phyloP scores from a whole-genome alignment of 75 land plant genomes.

The Selaginella tamariscina region DNA sequence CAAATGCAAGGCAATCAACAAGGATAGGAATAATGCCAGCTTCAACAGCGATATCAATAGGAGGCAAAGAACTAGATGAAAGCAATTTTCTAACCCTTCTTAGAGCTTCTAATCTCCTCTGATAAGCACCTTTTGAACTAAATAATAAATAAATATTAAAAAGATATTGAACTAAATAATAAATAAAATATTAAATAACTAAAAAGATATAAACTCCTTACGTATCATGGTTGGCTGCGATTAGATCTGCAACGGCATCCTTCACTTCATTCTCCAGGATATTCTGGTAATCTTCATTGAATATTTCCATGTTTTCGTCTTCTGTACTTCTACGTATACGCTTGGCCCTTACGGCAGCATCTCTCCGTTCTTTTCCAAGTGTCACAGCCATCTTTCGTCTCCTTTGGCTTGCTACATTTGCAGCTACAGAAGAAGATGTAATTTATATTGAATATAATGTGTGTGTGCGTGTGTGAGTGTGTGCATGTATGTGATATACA shows the following conservation, averaged over 20 bases:
- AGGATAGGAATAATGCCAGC: constrained; percentile 76
- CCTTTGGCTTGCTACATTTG: constrained; percentile 55
- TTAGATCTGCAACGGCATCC: not conserved
- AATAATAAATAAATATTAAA: not conserved
- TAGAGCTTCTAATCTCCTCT: constrained; percentile 55
- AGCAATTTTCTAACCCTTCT: constrained; percentile 58
- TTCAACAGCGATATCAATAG: constrained; percentile 66
- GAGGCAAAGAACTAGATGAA: constrained; percentile 62
- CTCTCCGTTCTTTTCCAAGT: constrained; percentile 75
- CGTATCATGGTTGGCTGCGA: not conserved
- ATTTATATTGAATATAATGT: too few relatives aligned
- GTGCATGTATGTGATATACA: too few relatives aligned
- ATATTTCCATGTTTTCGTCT: constrained; percentile 15
- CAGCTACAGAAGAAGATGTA: constrained; percentile 48
- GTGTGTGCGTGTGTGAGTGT: too few relatives aligned
- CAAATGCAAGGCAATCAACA: constrained; percentile 82
- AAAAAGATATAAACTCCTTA: too few relatives aligned
- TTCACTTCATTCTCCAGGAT: not conserved
- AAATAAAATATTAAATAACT: too few relatives aligned
- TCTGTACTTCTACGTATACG: constrained; percentile 50
- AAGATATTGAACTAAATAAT: too few relatives aligned
- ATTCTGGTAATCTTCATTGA: not conserved
- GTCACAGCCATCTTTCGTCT: constrained; percentile 66
- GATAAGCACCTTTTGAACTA: constrained; percentile 40
- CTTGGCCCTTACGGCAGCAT: constrained; percentile 71